Evolutionary conservation across 176 grass and related monocot species (phyloP).

Genomic region (Elaeis guineensis): DNA sequence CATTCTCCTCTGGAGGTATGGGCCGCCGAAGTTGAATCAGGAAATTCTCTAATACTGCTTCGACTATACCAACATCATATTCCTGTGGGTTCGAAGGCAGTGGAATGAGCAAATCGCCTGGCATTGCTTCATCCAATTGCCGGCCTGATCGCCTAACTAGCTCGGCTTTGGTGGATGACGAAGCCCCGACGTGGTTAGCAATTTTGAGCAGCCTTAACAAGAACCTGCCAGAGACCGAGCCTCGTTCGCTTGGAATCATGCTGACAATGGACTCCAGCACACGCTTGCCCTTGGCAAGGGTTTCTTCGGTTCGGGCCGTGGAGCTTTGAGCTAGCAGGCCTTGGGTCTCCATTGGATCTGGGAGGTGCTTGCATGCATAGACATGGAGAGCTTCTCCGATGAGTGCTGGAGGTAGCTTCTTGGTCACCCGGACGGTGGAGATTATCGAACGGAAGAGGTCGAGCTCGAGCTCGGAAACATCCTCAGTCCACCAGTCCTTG

Average conservation of each 20-base stretch:
- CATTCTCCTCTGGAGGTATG: conserved; percentile 26
- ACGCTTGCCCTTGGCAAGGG: conserved; percentile 43
- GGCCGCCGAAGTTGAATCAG: conserved; percentile 44
- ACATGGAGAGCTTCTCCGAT: conserved; percentile 97
- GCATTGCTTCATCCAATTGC: conserved; percentile 57
- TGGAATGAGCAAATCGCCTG: conserved; percentile 62
- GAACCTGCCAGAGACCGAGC: conserved; percentile 61
- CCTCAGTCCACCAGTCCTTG: conserved; percentile 99
- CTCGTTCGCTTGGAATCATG: conserved; percentile 59
- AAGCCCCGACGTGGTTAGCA: conserved; percentile 54
- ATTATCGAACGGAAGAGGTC: conserved; percentile 79
- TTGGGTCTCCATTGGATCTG: conserved; percentile 32
- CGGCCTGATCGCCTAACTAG: conserved; percentile 53
- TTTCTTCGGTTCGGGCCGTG: conserved; percentile 30
- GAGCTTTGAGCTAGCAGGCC: conserved; percentile 25
- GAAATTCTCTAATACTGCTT: conserved; percentile 69
- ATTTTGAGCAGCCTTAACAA: conserved; percentile 69
- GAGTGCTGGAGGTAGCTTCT: conserved; percentile 50
- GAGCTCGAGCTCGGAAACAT: conserved; percentile 79
- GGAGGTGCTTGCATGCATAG: conserved; percentile 78
- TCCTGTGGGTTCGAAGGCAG: conserved; percentile 27
- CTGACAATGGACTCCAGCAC: conserved; percentile 71
- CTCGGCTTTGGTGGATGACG: conserved; percentile 75
- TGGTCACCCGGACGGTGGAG: conserved; percentile 57
- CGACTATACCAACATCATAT: conserved; percentile 59